phyloP scores from a whole-genome alignment of 2,329 filamentous ascomycete genomes.

The Pseudovirgaria hyperparasitica region DNA sequence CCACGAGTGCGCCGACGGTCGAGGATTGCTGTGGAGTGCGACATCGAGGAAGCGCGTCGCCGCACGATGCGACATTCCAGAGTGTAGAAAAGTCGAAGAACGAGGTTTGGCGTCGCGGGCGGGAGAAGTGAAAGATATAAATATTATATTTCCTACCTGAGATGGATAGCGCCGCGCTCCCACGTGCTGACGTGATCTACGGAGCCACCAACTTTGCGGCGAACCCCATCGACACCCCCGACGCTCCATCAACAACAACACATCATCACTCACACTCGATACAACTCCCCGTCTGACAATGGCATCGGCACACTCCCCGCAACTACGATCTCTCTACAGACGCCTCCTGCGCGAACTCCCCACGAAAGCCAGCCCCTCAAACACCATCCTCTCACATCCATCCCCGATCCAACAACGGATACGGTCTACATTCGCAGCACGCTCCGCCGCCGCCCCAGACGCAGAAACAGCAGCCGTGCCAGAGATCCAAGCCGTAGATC shows the following conservation, averaged over 20 bases:
- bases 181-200: too few relatives aligned
- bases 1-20: too few relatives aligned
- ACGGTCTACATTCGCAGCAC: constrained; percentile 46
- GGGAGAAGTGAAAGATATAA: too few relatives aligned
- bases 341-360: constrained; percentile 82
- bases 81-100: too few relatives aligned
- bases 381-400: constrained; percentile 38
- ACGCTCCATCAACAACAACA: constrained; percentile 1
- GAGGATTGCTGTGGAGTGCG: too few relatives aligned
- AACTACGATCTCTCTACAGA: constrained; percentile 70
- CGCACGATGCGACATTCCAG: too few relatives aligned
- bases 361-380: constrained; percentile 47
- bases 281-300: constrained; percentile 12
- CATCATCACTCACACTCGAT: constrained; percentile 2
- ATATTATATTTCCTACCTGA: too few relatives aligned
- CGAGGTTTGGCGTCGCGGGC: too few relatives aligned
- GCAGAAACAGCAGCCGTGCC: constrained; percentile 6
- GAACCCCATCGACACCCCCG: constrained; percentile 6
- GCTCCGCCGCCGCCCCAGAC: constrained; percentile 14
- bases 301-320: constrained; percentile 30
- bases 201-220: constrained; percentile 18
- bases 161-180: too few relatives aligned
- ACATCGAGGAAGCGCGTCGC: too few relatives aligned
- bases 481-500: constrained; percentile 47
- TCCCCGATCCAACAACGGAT: constrained; percentile 60